Conservation (phyloP, 768 basidiomycete genomes). For the Candolleomyces eurysporus region DNA sequence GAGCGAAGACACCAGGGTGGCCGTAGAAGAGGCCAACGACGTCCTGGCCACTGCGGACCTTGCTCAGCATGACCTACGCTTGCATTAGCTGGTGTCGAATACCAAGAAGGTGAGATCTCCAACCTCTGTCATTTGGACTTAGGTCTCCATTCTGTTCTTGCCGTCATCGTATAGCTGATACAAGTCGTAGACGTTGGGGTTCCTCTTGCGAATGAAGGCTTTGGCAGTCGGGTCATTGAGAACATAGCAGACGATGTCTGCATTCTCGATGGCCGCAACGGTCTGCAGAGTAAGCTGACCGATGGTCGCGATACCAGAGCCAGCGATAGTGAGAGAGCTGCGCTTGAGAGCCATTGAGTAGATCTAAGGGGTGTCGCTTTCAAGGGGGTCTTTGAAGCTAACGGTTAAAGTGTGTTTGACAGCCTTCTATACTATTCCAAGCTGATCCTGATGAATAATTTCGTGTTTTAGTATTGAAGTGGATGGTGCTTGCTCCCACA, state of each 20-base stretch:
- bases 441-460: no score
- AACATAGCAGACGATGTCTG: constrained; percentile 4
- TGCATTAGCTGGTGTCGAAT: no score
- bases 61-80: not conserved
- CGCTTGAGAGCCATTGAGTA: no score
- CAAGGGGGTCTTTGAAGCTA: no score
- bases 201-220: constrained; percentile 1
- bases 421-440: no score
- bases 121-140: not conserved
- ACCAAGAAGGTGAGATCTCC: not conserved
- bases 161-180: not conserved
- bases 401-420: no score
- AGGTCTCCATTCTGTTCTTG: not conserved
- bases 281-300: not conserved
- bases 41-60: not conserved
- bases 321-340: not conserved
- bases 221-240: not conserved
- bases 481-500: no score
- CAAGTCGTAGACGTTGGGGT: not conserved
- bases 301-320: constrained; percentile 1
- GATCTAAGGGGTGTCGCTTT: no score
- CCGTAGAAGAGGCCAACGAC: constrained; percentile 4
- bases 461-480: no score
- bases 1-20: not conserved
- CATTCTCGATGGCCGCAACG: not conserved